Evolutionary conservation across 192 early-diverging fungal species (phyloP).

Genomic region (Coemansia sp.): DNA sequence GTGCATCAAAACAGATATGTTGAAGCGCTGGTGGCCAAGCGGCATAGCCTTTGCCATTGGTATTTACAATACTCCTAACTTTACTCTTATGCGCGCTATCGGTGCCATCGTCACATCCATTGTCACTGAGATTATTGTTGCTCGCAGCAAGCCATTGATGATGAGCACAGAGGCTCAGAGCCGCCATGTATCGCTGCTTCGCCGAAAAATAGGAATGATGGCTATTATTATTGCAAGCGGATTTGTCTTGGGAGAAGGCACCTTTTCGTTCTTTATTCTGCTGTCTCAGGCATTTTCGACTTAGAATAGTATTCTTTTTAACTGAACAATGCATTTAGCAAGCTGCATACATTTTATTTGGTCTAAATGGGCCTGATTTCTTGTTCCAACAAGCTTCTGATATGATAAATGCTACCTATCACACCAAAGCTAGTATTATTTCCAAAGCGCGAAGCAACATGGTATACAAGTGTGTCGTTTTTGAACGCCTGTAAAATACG

Average conservation of each 20-base stretch:
- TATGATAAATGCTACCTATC: too few species aligned
- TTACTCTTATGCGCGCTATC: conserved; percentile 68
- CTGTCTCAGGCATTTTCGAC: conserved; percentile 37
- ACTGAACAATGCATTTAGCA: too few species aligned
- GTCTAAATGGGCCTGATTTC: too few species aligned
- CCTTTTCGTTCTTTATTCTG: conserved; percentile 64
- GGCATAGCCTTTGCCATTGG: conserved; percentile 80
- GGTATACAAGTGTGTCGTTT: neutral
- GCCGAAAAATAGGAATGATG: conserved; percentile 53
- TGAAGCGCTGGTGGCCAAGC: conserved; percentile 63
- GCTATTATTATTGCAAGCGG: conserved; percentile 74
- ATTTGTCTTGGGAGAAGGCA: conserved; percentile 75
- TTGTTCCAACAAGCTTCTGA: too few species aligned
- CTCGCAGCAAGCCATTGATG: neutral
- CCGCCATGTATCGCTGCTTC: conserved; percentile 15
- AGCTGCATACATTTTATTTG: too few species aligned
- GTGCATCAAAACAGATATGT: conserved; percentile 7
- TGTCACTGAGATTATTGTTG: conserved; percentile 36
- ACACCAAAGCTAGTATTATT: too few species aligned
- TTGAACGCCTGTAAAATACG: neutral
- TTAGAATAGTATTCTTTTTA: neutral
- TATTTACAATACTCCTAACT: conserved; percentile 77
- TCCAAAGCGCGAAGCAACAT: too few species aligned
- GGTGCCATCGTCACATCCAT: conserved; percentile 58
- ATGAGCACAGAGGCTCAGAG: neutral